phyloP scores from a whole-genome alignment of 768 basidiomycete genomes.

The Mycena galopus region DNA sequence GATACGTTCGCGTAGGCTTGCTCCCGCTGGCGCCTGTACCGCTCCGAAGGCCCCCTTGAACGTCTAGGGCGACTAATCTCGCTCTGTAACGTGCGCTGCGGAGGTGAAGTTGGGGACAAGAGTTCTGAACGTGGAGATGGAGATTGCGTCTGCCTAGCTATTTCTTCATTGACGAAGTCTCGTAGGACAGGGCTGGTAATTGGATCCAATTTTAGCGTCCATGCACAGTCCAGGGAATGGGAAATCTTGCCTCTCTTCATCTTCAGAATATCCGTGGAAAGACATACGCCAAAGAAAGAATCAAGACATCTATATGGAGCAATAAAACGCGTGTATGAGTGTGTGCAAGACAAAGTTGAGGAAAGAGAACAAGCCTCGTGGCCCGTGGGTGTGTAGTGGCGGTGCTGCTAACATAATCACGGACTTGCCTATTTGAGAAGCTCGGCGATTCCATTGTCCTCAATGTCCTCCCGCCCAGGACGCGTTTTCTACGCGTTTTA shows the following conservation, averaged over 20 bases:
- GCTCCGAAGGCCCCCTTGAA: slow-evolving; percentile 46
- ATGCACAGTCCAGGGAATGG: neutral
- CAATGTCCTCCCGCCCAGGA: too few relatives aligned
- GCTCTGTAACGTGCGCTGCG: neutral
- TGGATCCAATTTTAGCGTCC: neutral
- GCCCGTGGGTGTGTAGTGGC: neutral
- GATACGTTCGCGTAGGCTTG: slow-evolving; percentile 47
- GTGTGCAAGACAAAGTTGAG: neutral
- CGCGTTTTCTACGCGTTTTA: too few relatives aligned
- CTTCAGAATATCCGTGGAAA: slow-evolving; percentile 29
- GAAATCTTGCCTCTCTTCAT: slow-evolving; percentile 28
- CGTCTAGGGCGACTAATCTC: neutral
- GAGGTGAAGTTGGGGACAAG: slow-evolving; percentile 35
- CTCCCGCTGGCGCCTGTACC: slow-evolving; percentile 51
- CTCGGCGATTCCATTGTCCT: too few relatives aligned
- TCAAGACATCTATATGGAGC: slow-evolving; percentile 13
- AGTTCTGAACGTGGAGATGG: slow-evolving; percentile 35
- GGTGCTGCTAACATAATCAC: neutral
- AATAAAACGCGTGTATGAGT: slow-evolving; percentile 20
- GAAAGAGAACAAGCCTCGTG: neutral
- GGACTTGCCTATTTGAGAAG: too few relatives aligned
- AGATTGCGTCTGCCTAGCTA: slow-evolving; percentile 37
- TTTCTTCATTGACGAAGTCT: slow-evolving; percentile 29
- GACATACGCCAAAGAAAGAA: slow-evolving; percentile 1
- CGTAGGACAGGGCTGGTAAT: slow-evolving; percentile 21